phyloP scores from a whole-genome alignment of 345 rosid species.

The Gossypium anomalum region DNA sequence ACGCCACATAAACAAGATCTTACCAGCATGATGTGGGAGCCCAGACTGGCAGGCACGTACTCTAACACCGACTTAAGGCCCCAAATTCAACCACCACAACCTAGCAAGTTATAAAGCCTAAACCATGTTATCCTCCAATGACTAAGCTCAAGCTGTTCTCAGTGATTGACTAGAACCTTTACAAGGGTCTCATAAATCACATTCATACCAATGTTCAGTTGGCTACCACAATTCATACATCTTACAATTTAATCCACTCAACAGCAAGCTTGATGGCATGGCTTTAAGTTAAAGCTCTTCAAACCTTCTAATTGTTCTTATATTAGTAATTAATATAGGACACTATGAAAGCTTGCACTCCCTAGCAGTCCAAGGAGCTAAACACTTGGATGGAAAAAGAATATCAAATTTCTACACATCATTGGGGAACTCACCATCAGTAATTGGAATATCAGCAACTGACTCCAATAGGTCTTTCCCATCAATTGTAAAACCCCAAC shows the following conservation, averaged over 20 bases:
- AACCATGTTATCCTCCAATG: constrained; percentile 5
- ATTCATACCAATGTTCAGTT: neutral
- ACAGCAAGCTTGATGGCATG: neutral
- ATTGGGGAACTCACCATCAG: constrained; percentile 46
- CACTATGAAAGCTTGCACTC: neutral
- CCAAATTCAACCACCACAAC: neutral
- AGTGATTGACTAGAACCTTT: neutral
- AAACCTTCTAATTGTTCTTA: neutral
- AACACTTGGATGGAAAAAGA: constrained; percentile 6
- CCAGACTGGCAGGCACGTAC: neutral
- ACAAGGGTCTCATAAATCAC: neutral
- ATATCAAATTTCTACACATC: neutral
- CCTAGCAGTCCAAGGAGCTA: neutral
- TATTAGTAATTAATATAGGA: neutral
- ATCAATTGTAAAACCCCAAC: constrained; percentile 93
- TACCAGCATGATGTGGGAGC: neutral
- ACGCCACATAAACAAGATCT: neutral
- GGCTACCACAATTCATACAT: neutral
- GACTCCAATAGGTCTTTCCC: constrained; percentile 76
- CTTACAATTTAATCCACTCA: neutral
- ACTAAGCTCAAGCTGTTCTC: neutral
- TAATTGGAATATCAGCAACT: constrained; percentile 36
- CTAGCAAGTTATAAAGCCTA: neutral
- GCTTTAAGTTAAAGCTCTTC: constrained; percentile 1
- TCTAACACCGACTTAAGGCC: neutral